A percentile compares a stretch with the other conserved stretches of the same genome.
These are phyloP conservation scores for Dalbergia cochinchinensis DNA, from an alignment of 306 rosid species.

Conservation along the genomic window DNA sequence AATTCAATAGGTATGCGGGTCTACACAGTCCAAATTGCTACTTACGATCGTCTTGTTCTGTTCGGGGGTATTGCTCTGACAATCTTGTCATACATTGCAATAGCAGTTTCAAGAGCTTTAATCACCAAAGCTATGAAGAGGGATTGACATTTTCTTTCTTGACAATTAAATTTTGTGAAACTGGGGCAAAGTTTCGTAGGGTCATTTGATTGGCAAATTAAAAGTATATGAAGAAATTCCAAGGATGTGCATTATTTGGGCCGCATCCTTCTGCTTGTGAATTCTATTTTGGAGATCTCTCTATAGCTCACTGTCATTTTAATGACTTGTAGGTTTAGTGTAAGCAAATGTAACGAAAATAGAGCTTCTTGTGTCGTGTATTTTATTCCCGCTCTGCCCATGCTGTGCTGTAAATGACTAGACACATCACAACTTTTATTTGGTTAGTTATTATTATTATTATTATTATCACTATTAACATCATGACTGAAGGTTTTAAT, in stretches of 20 bases:
- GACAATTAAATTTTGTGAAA: constrained; percentile 42
- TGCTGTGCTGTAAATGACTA: constrained; percentile 35
- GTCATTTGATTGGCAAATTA: constrained; percentile 36
- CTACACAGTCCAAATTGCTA: constrained; percentile 67
- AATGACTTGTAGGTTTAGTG: constrained; percentile 30
- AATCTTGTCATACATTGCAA: constrained; percentile 69
- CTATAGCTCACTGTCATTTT: constrained; percentile 7
- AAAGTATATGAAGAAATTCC: constrained; percentile 39
- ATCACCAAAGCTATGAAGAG: constrained; percentile 74
- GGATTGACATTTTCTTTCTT: constrained; percentile 57
- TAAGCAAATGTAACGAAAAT: constrained; percentile 42
- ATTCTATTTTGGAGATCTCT: constrained; percentile 12
- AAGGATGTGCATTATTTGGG: constrained; percentile 56
- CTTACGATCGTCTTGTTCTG: constrained; percentile 72
- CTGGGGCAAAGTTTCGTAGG: constrained; percentile 39
- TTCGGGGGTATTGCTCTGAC: constrained; percentile 74
- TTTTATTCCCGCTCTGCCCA: constrained; percentile 15
- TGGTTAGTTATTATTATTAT: background rate
- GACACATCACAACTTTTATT: background rate
- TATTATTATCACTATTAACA: background rate
- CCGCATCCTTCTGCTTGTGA: constrained; percentile 55
- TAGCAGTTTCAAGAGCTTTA: constrained; percentile 60
- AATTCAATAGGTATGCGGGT: constrained; percentile 75
- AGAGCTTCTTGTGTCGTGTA: constrained; percentile 10
- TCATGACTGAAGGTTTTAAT: constrained; percentile 4